Percentiles rank a stretch among this genome's conserved stretches.
phyloP scores from a whole-genome alignment of 257 asterid species.

The Anisodus acutangulus region DNA sequence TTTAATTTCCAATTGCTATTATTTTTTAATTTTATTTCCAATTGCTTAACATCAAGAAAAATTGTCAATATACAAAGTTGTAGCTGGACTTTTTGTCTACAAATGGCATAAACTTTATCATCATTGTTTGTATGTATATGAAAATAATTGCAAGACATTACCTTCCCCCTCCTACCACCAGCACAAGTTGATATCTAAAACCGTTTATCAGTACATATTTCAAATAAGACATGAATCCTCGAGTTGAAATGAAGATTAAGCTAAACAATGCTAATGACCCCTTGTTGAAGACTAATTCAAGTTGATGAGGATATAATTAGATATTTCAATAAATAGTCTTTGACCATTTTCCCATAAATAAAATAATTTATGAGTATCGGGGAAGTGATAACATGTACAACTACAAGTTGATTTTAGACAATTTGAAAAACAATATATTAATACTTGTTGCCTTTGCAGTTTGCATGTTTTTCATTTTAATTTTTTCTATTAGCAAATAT shows the following conservation, averaged over 20 bases:
- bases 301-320: too few relatives aligned
- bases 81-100: slow-evolving; percentile 10
- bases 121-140: slow-evolving; percentile 15
- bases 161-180: background rate
- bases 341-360: too few relatives aligned
- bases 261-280: too few relatives aligned
- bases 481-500: too few relatives aligned
- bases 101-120: slow-evolving; percentile 19
- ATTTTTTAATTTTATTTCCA: background rate
- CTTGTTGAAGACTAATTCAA: too few relatives aligned
- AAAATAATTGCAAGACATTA: background rate
- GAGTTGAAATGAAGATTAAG: background rate
- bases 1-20: slow-evolving; percentile 20
- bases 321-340: too few relatives aligned
- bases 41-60: slow-evolving; percentile 13
- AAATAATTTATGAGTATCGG: too few relatives aligned
- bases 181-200: background rate
- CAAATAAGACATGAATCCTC: background rate
- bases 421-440: too few relatives aligned
- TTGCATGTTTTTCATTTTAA: too few relatives aligned
- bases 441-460: too few relatives aligned
- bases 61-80: background rate
- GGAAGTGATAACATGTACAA: too few relatives aligned
- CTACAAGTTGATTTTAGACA: too few relatives aligned
- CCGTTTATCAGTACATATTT: background rate